Percentiles rank a stretch among this genome's conserved stretches.
phyloP scores from a whole-genome alignment of 164 flowering plant genomes.

The Brasenia schreberi region DNA sequence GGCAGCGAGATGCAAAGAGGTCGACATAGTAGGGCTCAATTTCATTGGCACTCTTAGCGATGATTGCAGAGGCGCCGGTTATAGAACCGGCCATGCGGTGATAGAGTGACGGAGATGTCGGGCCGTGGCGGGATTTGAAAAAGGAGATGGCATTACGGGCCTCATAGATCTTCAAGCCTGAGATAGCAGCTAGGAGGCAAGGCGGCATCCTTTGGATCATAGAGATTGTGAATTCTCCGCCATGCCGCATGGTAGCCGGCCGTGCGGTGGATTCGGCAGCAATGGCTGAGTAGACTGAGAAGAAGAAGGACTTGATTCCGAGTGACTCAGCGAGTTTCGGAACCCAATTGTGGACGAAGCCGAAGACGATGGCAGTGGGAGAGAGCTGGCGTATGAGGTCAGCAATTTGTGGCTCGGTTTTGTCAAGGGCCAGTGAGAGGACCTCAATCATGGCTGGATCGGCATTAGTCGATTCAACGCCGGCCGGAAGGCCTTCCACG shows the following conservation, averaged over 20 bases:
- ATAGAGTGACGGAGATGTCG: not conserved
- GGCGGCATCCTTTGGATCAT: conserved; percentile 16
- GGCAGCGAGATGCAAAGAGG: conserved; percentile 3
- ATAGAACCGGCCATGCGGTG: not conserved
- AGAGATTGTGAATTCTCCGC: conserved; percentile 1
- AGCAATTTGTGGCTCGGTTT: not conserved
- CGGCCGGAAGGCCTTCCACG: not conserved
- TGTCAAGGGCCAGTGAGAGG: not conserved
- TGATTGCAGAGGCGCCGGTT: not conserved
- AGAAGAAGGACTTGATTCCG: conserved; percentile 3
- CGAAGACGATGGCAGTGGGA: conserved; percentile 1
- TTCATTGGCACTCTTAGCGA: conserved; percentile 6
- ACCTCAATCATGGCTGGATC: not conserved
- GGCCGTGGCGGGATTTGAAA: conserved; percentile 9
- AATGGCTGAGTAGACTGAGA: conserved; percentile 6
- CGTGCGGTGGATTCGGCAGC: conserved; percentile 1
- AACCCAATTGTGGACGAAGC: not conserved
- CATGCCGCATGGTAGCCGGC: conserved; percentile 6
- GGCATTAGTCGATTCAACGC: not conserved
- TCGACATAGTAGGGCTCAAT: conserved; percentile 12
- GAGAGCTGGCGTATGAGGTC: not conserved
- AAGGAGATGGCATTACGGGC: conserved; percentile 6
- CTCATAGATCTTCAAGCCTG: conserved; percentile 5
- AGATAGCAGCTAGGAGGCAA: conserved; percentile 9
- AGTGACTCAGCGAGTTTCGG: not conserved